Conservation (phyloP, 495 filamentous ascomycete genomes). For the Neurospora intermedia region DNA sequence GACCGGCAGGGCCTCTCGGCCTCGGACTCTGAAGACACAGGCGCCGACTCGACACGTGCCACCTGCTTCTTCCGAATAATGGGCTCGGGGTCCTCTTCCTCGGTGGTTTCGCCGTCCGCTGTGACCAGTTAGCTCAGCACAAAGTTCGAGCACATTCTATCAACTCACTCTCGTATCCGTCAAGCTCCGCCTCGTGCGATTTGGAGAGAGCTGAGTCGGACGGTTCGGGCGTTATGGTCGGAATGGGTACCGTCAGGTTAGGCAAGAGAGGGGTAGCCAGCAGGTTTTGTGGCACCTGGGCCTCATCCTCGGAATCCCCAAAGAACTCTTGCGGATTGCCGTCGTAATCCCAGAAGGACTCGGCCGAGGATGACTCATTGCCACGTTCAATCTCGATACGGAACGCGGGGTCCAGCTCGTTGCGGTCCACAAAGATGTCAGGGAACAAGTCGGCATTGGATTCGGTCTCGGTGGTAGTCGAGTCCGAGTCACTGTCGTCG, state of each 20-base stretch:
- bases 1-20: conserved; percentile 27
- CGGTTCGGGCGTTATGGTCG: conserved; percentile 26
- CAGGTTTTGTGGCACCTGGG: background rate
- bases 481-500: conserved; percentile 37
- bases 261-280: background rate
- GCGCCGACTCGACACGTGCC: conserved; percentile 26
- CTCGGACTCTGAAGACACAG: conserved; percentile 35
- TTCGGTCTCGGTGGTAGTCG: conserved; percentile 35
- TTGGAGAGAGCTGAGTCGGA: conserved; percentile 9
- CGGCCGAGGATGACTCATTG: conserved; percentile 35
- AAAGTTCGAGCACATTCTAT: conserved; percentile 17
- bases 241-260: conserved; percentile 16
- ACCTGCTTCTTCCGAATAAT: conserved; percentile 45
- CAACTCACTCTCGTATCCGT: conserved; percentile 71
- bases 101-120: conserved; percentile 82
- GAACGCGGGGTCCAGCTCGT: conserved; percentile 55
- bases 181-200: conserved; percentile 42
- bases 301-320: conserved; percentile 24
- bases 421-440: conserved; percentile 62
- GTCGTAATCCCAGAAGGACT: conserved; percentile 37
- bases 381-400: conserved; percentile 57
- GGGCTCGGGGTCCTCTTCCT: conserved; percentile 59
- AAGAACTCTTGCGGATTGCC: conserved; percentile 14
- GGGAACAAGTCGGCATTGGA: conserved; percentile 47
- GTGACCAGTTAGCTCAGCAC: conserved; percentile 42